Base-by-base conservation (phyloP, 1,284 basidiomycete species). In the Tilletia caries region DNA sequence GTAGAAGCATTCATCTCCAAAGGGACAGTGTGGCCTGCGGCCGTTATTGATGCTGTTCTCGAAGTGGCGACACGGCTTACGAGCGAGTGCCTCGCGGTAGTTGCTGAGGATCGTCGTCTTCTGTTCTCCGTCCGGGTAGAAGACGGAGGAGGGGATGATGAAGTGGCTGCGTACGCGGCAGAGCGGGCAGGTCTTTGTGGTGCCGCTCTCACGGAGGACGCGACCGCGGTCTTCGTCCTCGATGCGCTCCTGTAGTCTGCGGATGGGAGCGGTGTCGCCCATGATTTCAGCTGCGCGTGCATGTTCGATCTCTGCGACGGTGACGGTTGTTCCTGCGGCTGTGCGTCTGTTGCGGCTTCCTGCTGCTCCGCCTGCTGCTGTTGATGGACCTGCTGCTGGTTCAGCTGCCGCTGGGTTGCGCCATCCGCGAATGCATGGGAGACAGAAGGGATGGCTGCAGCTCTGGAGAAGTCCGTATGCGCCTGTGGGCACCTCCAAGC, bases 361-460 rank as follows among this genome's bases (percentile, higher is more conserved):
- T 5, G 25, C 54, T 58, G 54, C 54, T 29, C 54, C 54, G 5
- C 52, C 20, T 23, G 52, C 8, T 58, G 54, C 27, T 37, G 37
- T 43, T 20, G n/a, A n/a, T n/a, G 33, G 1, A 23, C 10, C 33
- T 41, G 33, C 48, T 1, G 33, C 62, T 37, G 33, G 18, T 23
- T 13, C 23, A n/a, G 37, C 23, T 18, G 37, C 5, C 13, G n/a
- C 62, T 29, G 33, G 62, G n/a, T 64, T 37, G 29, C 62, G 27
- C 62, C 62, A 64, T 1, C 41, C 32, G 8, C 62, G 62, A 23
- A 64, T 41, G 27, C 62, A 64, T 25, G 10, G 27, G 41, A 64
- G 34, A 29, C 62, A 64, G 41, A 64, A 64, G 32, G 62, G 25
- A 23, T 64, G 62, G n/a, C 41, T 44, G 37, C 62, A 64, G 29